These are phyloP conservation scores for Malus asiatica DNA, from an alignment of 306 rosid genomes.

Conservation along the genomic window DNA sequence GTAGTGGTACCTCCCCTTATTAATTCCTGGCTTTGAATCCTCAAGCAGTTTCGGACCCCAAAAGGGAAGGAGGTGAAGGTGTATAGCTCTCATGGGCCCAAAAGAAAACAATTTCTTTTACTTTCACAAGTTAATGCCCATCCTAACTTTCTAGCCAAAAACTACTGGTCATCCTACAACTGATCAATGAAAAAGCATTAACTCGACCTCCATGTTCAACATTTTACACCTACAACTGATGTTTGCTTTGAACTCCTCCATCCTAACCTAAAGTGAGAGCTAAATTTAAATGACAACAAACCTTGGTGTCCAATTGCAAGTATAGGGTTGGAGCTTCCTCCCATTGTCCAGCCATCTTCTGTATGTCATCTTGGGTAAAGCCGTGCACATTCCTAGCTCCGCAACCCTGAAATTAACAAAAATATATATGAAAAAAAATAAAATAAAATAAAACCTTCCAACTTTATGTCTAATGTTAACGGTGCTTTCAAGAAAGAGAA, in stretches of 20 bases:
- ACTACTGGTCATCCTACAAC: not conserved
- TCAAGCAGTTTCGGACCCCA: not conserved
- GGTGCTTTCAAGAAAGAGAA: not conserved
- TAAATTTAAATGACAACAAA: constrained; percentile 24
- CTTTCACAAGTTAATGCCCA: not conserved
- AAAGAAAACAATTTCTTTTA: not conserved
- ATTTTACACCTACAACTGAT: not conserved
- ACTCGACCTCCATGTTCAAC: not conserved
- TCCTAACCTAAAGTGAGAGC: not conserved
- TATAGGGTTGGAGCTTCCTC: constrained; percentile 82
- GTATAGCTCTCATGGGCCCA: not conserved
- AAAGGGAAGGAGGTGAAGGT: not conserved
- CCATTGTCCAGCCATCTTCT: constrained; percentile 80
- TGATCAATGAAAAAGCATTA: not conserved
- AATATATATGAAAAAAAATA: not conserved
- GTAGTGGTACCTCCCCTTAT: not conserved
- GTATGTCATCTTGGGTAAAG: constrained; percentile 62
- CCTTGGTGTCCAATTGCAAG: constrained; percentile 79
- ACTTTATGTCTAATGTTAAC: not conserved
- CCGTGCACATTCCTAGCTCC: constrained; percentile 96
- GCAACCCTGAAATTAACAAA: constrained; percentile 61
- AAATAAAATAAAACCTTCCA: not conserved
- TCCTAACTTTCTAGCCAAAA: not conserved
- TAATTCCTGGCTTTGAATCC: not conserved
- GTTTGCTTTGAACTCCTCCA: not conserved